Base-by-base conservation (phyloP, 1,284 basidiomycete species). In the Sporisorium iseilematis-ciliati region DNA sequence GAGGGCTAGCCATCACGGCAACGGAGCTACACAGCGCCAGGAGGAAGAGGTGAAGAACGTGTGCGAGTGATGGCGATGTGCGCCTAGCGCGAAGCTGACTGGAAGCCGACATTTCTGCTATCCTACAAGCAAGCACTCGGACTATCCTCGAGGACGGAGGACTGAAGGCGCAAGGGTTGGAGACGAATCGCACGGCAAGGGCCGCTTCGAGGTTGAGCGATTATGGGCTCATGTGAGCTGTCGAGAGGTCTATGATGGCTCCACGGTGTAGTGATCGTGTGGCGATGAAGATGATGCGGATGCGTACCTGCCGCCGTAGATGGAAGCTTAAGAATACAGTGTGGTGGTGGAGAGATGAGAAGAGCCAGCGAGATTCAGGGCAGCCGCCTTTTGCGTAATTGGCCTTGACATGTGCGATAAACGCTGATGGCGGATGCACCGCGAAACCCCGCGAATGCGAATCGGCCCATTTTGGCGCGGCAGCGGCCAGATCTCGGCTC, bases 151-250 rank as follows among this genome's bases (percentile, higher is more conserved):
- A 26, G 5, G 23, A 23, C 29, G 4, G 29, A 38, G 23, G 10
- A 33, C n/a, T n/a, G n/a, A n/a, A n/a, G n/a, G 29, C 42, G 42
- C 6, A 20, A 21, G 50, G 1, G 33, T 52, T 21, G 50, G 35
- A 14, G 31, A 8, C 33, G 18, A 7, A 29, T 20, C 26, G 41
- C 18, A 40, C 48, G 57, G 53, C 52, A 49, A 20, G 14, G 35
- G 59, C 58, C 59, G 54, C 20, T 21, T n/a, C 4, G 25, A 21
- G 18, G 33, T 29, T 38, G 21, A 14, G 14, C 14, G 58, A 38
- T 42, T 41, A 65, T 21, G 54, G 29, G 62, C 43, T 31, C 62
- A 65, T 65, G 56, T 46, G 62, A 65, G 55, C 55, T 38, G 38
- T 26, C 7, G 48, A 20, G 12, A 33, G 6, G 23, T 21, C 49